Base-by-base conservation (phyloP, 164 flowering plant species). In the Vitis rotundifolia region DNA sequence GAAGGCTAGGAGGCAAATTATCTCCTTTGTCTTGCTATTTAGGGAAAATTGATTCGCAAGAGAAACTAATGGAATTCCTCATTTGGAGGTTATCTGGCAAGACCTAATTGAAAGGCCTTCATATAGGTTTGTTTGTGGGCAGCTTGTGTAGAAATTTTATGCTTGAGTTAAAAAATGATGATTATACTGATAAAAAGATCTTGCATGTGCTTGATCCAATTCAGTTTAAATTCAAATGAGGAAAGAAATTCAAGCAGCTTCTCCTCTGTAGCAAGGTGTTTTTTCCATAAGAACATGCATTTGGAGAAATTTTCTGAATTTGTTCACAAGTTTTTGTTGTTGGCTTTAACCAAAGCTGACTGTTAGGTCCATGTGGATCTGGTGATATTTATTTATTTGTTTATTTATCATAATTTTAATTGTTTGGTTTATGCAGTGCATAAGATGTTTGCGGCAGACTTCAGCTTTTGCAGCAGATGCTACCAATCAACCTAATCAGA, bases 391-490 rank as follows among this genome's bases (percentile, higher is more conserved):
- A 47, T 44, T 10, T 68, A 26, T 11, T 10, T 26, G 66, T 15
- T 16, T 55, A 4, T 31, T 10, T 12, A 0, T 70, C 47, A 22
- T 61, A 26, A 53, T 69, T 13, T 51, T 68, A 67, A 50, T 48
- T 48, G 5, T 64, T 71, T 64, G 51, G 13, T 53, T 61, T 44
- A 37, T 85, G 84, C 91, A 96, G 98, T 96, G 99, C 80, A 82
- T 93, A 80, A 92, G 99, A 83, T 96, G 99, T 75, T 79, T 96
- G 83, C 75, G 99, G 72, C 98, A 96, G 84, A 96, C 99, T 59
- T 87, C 89, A 37, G 98, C 99, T 52, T 96, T 96, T 86, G 84
- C 95, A 29, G 87, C 94, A 8, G 88, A 85, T 62, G 59, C 82
- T 10, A 29, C 81, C 15, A 78, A 51, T 76, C 68, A 82, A 37